A percentile compares a stretch with the other conserved stretches of the same genome.
These are phyloP conservation scores for Ophiosphaerella narmari DNA, from an alignment of 2,329 filamentous ascomycete species.

Conservation along the genomic window DNA sequence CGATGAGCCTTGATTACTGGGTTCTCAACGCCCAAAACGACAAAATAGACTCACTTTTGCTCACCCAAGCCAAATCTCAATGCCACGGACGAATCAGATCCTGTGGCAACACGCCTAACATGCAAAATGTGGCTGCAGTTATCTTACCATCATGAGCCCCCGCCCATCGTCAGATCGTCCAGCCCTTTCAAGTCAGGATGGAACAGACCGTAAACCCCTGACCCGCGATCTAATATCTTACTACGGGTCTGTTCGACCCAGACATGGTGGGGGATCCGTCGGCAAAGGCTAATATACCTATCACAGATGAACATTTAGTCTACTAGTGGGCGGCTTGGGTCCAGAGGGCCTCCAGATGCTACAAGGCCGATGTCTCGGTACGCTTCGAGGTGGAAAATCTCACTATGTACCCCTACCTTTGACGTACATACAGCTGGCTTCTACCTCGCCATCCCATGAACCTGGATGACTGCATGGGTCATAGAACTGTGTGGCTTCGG, in stretches of 20 bases:
- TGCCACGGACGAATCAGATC: conserved; percentile 15
- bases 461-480: conserved; percentile 1
- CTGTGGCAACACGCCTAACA: conserved; percentile 5
- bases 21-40: neutral
- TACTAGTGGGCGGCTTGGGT: neutral
- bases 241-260: conserved; percentile 14
- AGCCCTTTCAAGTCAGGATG: conserved; percentile 17
- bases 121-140: conserved; percentile 12
- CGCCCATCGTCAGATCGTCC: conserved; percentile 20
- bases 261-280: conserved; percentile 15
- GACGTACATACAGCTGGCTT: conserved; percentile 11
- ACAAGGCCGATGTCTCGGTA: conserved; percentile 12
- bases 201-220: conserved; percentile 13
- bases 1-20: conserved; percentile 1
- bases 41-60: conserved; percentile 7
- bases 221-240: conserved; percentile 11
- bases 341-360: neutral
- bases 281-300: conserved; percentile 10
- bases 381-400: conserved; percentile 11
- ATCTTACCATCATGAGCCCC: conserved; percentile 5
- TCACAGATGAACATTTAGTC: neutral
- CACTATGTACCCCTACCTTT: conserved; percentile 9
- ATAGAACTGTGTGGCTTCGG: conserved; percentile 26
- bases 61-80: conserved; percentile 2
- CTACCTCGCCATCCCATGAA: conserved; percentile 4